Evolutionary conservation across 2,329 filamentous ascomycete genomes (phyloP), one percentile per base, ranked within the genome.

Genomic region (Xylariaceae sp.): DNA sequence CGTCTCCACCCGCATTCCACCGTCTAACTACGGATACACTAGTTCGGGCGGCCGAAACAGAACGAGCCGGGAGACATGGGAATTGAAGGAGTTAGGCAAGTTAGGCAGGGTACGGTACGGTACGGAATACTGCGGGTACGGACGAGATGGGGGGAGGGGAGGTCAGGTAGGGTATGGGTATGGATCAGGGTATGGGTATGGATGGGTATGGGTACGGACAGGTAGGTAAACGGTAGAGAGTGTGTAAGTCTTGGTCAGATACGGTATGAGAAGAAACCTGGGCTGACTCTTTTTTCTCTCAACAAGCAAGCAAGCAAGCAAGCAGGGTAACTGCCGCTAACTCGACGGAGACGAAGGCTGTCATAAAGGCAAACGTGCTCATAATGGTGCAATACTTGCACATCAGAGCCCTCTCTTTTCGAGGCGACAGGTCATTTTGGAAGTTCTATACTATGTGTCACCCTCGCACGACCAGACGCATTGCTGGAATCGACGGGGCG

Each of bases 1-100:
- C 15, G 59, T 59, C 61, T 49, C 61, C 61, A 61, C 61, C 48
- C 59, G 56, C 56, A 61, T 63, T 58, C 60, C 53, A 59, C 61
- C 54, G 23, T 61, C 61, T 61, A 63, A 55, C 59, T 30, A 4
- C 23, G 23, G 23, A 30, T 58, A 59, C 53, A 53, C 59, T 58
- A 61, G 56, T 63, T 61, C 56, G 55, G 57, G 61, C 59, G 57
- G 51, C 61, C 47, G 47, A 50, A 34, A 50, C 18, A 52, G 57
- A 57, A 54, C 41, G 48, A 57, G 47, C 54, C 39, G 45, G 53
- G 49, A 61, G 53, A 60, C 35, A 23, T 41, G 56, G 55, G 53
- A 41, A 13, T 9, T 41, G 13, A 10, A 41, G 13, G 37, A 30
- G 23, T 30, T 30, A 30, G 23, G 23, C 23, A 30, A 30, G 23